Percentiles rank a stretch among this genome's conserved stretches.
Conservation (phyloP, 73 alveolate genomes). For the Paramecium sexaurelia region DNA sequence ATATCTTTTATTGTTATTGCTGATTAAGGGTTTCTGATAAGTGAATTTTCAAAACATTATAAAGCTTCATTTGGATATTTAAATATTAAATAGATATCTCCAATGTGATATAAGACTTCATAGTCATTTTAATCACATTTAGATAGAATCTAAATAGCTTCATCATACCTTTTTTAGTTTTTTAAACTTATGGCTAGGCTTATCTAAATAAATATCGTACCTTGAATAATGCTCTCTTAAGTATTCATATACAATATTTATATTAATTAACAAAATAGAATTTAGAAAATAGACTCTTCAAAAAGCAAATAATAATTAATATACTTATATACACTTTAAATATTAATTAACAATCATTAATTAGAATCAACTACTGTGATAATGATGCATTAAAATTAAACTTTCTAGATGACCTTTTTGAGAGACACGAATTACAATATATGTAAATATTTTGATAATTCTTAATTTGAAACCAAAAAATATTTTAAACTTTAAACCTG, state of each 20-base stretch:
- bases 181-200: not conserved
- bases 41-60: not conserved
- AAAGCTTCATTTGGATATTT: not conserved
- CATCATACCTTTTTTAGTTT: constrained; percentile 2
- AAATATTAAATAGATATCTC: not conserved
- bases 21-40: not conserved
- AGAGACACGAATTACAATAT: too few species aligned
- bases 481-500: too few species aligned
- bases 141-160: not conserved
- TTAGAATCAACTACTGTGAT: too few species aligned
- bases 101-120: not conserved
- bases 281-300: too few species aligned
- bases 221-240: not conserved
- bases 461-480: too few species aligned
- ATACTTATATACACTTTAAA: too few species aligned
- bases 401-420: too few species aligned
- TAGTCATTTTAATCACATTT: constrained; percentile 25
- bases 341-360: too few species aligned
- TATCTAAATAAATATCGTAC: not conserved
- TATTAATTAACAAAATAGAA: not conserved
- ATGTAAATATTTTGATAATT: too few species aligned
- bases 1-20: not conserved
- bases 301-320: too few species aligned
- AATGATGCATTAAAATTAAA: too few species aligned
- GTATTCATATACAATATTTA: not conserved